phyloP scores from a whole-genome alignment of 257 asterid species.

The Buddleja alternifolia region DNA sequence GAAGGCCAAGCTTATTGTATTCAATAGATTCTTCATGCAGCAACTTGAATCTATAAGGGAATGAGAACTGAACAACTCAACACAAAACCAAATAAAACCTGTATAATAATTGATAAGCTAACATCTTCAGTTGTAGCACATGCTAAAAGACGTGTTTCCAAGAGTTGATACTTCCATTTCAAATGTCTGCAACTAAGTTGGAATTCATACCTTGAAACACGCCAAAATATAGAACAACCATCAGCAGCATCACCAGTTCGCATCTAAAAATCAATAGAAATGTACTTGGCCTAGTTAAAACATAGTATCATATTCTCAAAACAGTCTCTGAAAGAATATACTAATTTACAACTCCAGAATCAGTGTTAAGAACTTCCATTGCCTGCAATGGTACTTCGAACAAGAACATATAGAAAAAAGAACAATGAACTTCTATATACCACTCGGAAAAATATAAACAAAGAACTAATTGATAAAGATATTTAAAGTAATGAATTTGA shows the following conservation, averaged over 20 bases:
- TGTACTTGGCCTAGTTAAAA: conserved; percentile 24
- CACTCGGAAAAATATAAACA: conserved; percentile 1
- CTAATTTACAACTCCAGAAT: conserved; percentile 16
- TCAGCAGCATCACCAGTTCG: conserved; percentile 88
- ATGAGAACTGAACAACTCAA: not conserved
- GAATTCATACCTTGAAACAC: conserved; percentile 63
- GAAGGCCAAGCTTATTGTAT: conserved; percentile 74
- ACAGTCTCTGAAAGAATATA: not conserved
- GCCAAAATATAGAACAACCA: conserved; percentile 99
- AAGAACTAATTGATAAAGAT: not conserved
- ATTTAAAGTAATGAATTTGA: not conserved
- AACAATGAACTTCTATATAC: not conserved
- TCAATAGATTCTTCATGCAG: conserved; percentile 86
- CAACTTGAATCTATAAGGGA: conserved; percentile 78
- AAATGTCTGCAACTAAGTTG: conserved; percentile 26
- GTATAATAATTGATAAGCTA: conserved; percentile 6
- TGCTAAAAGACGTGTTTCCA: conserved; percentile 21
- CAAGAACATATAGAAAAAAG: not conserved
- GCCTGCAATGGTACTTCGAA: conserved; percentile 19
- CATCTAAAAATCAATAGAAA: conserved; percentile 55
- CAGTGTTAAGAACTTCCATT: conserved; percentile 10
- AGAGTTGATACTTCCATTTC: conserved; percentile 18
- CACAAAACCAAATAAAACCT: conserved; percentile 7
- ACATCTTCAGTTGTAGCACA: conserved; percentile 4
- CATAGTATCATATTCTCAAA: conserved; percentile 13